phyloP scores from a whole-genome alignment of 176 grass and related monocot genomes.

The Ampelocalamus luodianensis region DNA sequence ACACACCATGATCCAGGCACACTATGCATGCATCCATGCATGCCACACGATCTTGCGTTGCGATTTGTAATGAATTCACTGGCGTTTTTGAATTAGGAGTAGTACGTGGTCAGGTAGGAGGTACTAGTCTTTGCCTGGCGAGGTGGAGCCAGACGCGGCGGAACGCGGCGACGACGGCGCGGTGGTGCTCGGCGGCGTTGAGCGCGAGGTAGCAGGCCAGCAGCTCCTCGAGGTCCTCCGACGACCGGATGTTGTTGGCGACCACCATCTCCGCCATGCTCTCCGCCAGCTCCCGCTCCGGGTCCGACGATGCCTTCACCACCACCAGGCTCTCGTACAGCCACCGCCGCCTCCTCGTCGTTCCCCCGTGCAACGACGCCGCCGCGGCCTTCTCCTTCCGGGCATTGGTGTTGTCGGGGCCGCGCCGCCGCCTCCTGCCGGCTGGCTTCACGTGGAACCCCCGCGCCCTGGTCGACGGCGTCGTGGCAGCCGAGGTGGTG shows the following conservation, averaged over 20 bases:
- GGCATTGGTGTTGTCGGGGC: not conserved
- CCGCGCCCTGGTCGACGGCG: conserved; percentile 50
- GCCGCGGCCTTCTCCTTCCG: not conserved
- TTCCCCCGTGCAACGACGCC: conserved; percentile 3
- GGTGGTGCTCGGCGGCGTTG: conserved; percentile 86
- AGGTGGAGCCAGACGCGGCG: conserved; percentile 58
- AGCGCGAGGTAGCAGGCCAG: conserved; percentile 86
- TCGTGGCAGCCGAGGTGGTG: conserved; percentile 51
- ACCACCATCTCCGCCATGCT: conserved; percentile 91
- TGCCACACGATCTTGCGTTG: not conserved
- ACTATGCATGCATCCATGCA: not conserved
- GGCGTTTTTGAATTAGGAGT: not conserved
- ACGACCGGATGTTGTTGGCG: conserved; percentile 56
- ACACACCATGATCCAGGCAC: not conserved
- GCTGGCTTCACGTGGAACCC: conserved; percentile 42
- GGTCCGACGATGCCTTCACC: conserved; percentile 76
- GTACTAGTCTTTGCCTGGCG: conserved; percentile 28
- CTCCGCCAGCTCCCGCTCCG: conserved; percentile 74
- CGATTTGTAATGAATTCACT: not conserved
- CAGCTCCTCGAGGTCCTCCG: conserved; percentile 80
- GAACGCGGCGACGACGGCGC: conserved; percentile 61
- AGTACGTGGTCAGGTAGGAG: not conserved
- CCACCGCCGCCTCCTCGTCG: conserved; percentile 39
- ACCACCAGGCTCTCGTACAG: conserved; percentile 74
- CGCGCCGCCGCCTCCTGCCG: not conserved